phyloP scores from a whole-genome alignment of 257 asterid genomes.

The Striga asiatica region DNA sequence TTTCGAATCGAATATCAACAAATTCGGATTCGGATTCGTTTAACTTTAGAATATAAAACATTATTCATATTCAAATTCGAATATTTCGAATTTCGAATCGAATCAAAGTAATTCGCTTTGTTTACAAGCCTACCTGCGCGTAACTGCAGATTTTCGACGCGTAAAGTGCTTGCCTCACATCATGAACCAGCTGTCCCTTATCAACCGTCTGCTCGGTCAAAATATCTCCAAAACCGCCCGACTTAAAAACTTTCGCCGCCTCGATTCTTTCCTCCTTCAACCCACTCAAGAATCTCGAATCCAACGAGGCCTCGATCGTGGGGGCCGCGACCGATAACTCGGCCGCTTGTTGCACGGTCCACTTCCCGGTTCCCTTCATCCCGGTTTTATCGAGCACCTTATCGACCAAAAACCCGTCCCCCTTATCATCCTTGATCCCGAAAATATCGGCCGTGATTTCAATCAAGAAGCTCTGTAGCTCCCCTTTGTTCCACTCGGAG shows the following conservation, averaged over 20 bases:
- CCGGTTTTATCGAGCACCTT: slow-evolving; percentile 95
- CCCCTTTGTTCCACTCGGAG: slow-evolving; percentile 85
- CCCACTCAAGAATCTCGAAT: slow-evolving; percentile 92
- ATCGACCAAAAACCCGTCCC: slow-evolving; percentile 73
- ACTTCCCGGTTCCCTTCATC: slow-evolving; percentile 96
- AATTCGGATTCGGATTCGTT: too few species aligned
- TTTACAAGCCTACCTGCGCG: too few species aligned
- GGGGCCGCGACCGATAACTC: slow-evolving; percentile 92
- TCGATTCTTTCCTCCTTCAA: slow-evolving; percentile 73
- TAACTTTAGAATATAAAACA: too few species aligned
- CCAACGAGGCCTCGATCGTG: slow-evolving; percentile 85
- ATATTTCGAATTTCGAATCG: too few species aligned
- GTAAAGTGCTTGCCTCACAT: slow-evolving; percentile 77
- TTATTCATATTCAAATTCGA: too few species aligned
- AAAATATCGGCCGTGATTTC: slow-evolving; percentile 95
- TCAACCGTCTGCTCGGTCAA: slow-evolving; percentile 51
- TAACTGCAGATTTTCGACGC: slow-evolving; percentile 89
- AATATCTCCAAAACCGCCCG: slow-evolving; percentile 53
- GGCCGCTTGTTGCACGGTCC: slow-evolving; percentile 99
- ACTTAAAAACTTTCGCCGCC: slow-evolving; percentile 78
- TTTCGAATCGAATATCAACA: too few species aligned
- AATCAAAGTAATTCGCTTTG: too few species aligned
- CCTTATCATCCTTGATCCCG: slow-evolving; percentile 86
- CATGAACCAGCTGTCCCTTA: slow-evolving; percentile 58
- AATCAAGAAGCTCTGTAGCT: slow-evolving; percentile 88